Conservation (phyloP, 2,329 filamentous ascomycete species). For the Fusarium beomiforme region DNA sequence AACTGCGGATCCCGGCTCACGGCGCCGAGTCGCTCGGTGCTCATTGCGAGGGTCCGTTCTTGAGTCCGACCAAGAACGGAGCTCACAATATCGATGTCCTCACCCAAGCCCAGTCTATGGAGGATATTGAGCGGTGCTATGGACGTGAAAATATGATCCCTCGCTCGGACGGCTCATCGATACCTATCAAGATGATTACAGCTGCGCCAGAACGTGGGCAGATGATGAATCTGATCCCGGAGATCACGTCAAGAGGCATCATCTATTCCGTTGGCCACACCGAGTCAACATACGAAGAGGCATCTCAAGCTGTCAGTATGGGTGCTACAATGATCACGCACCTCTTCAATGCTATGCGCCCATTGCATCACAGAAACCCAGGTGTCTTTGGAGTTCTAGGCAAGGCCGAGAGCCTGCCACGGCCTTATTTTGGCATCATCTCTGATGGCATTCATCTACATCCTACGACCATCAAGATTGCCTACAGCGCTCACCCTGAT, state of each 20-base stretch:
- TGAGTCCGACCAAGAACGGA: conserved; percentile 84
- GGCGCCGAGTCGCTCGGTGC: conserved; percentile 90
- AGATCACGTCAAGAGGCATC: conserved; percentile 72
- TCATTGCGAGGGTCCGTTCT: conserved; percentile 91
- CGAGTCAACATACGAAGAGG: conserved; percentile 86
- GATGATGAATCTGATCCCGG: conserved; percentile 75
- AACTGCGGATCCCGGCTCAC: conserved; percentile 66
- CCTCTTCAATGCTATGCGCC: conserved; percentile 93
- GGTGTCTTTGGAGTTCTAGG: conserved; percentile 90
- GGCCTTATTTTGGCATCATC: conserved; percentile 89
- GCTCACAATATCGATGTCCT: conserved; percentile 83
- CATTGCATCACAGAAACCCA: conserved; percentile 89
- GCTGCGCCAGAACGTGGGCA: conserved; percentile 82
- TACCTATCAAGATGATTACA: conserved; percentile 80
- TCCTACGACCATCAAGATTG: conserved; percentile 87
- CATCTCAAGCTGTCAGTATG: conserved; percentile 73
- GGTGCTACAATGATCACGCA: conserved; percentile 93
- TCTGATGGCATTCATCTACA: conserved; percentile 92
- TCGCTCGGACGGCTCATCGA: conserved; percentile 47
- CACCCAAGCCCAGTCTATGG: conserved; percentile 68
- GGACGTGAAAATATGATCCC: conserved; percentile 72
- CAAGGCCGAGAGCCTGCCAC: conserved; percentile 63
- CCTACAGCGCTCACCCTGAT: conserved; percentile 84
- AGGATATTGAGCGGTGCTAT: conserved; percentile 77
- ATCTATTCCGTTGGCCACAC: conserved; percentile 86